Evolutionary conservation across 306 rosid genomes (phyloP), one percentile per base, ranked within the genome.

Genomic region (Vicia sativa): DNA sequence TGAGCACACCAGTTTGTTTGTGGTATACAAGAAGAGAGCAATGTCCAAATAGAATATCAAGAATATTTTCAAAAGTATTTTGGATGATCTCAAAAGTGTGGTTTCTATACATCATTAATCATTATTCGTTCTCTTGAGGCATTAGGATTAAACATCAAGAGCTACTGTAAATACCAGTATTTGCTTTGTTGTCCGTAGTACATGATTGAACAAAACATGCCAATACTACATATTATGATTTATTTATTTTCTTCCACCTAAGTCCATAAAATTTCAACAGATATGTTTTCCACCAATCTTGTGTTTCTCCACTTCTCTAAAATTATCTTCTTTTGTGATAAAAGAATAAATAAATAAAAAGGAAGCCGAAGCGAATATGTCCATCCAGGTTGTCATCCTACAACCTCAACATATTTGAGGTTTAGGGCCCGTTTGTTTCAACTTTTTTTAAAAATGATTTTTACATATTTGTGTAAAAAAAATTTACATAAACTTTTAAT

Each of bases 351-450:
- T 34, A 34, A 34, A 6, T 34, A 55, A 55, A 56, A 39, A 39
- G 48, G 12, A 74, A 10, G 44, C 44, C 5, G 37, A 66, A 59
- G 19, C 48, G 39, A 42, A 13, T 46, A 31, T 39, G 29, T 53
- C 55, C 43, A 53, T 76, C 67, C 57, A 52, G 60, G 35, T 52
- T 57, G 48, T 45, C 56, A 39, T 64, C 60, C 58, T 25, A 26
- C 31, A 62, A 62, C 54, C 50, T 29, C 53, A 77, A 42, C 46
- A 44, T 14, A 18, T 28, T 60, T 67, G 69, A 56, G 1, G 41
- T 50, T 72, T 21, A 21, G 23, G 23, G 23, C 23, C 23, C 23
- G 2, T 21, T 21, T 21, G 23, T 21, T 21, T 21, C 23, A 21
- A 21, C 23, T 21, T 21, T 21, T 21, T 21, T 1, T 1, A 21